These are phyloP conservation scores for Phytophthora ramorum DNA, from an alignment of 352 stramenopile genomes.

Conservation along the genomic window DNA sequence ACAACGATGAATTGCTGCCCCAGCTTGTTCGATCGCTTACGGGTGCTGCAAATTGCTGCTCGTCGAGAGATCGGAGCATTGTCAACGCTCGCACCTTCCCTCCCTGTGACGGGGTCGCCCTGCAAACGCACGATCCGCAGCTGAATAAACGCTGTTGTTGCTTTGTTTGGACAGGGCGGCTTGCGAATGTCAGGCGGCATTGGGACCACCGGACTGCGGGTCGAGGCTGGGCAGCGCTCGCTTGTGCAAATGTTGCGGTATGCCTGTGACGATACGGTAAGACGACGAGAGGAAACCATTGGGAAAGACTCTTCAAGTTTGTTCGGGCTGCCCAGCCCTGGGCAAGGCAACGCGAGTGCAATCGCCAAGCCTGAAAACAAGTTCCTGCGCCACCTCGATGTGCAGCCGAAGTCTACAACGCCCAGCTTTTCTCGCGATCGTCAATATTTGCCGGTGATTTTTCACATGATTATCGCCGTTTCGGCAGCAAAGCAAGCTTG, in stretches of 20 bases:
- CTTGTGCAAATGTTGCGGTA: too few relatives aligned
- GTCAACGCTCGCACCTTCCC: slow-evolving; percentile 3
- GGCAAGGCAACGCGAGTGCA: too few relatives aligned
- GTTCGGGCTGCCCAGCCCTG: slow-evolving; percentile 1
- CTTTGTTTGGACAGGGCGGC: slow-evolving; percentile 22
- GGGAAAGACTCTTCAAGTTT: background rate
- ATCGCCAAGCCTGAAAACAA: background rate
- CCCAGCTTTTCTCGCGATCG: background rate
- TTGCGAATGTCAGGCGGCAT: background rate
- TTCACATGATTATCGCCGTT: background rate
- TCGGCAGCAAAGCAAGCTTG: slow-evolving; percentile 1
- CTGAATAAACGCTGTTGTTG: slow-evolving; percentile 7
- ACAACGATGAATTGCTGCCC: background rate
- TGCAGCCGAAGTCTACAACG: background rate
- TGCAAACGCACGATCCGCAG: slow-evolving; percentile 11
- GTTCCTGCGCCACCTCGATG: background rate
- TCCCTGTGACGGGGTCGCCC: slow-evolving; percentile 22
- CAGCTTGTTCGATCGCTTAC: too few relatives aligned
- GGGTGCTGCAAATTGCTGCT: too few relatives aligned
- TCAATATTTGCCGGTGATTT: slow-evolving; percentile 2
- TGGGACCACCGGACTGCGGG: too few relatives aligned
- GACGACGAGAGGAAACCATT: background rate
- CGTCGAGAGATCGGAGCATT: slow-evolving; percentile 9
- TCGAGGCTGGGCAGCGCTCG: too few relatives aligned
- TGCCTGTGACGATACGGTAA: too few relatives aligned